Conservation (phyloP, 805 yeast species). For the Hanseniaspora mollemarum region DNA sequence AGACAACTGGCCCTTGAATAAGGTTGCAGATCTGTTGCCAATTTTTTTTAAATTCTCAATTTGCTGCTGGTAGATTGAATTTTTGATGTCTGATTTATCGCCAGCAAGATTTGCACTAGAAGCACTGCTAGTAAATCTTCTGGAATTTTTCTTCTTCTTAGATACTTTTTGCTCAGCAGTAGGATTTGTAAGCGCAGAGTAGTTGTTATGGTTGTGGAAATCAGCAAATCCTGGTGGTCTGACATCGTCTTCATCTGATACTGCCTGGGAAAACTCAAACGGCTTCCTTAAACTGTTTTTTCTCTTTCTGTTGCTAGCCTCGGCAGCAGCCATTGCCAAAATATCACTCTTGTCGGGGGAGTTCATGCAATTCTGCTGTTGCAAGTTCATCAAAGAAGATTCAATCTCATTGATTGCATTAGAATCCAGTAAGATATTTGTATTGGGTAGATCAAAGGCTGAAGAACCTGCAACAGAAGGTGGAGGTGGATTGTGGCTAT, state of each 20-base stretch:
- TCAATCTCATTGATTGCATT: constrained; percentile 12
- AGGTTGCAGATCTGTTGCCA: constrained; percentile 13
- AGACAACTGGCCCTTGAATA: constrained; percentile 9
- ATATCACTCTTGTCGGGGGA: neutral
- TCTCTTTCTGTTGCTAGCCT: neutral
- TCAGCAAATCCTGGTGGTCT: too few species aligned
- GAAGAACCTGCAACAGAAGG: constrained; percentile 14
- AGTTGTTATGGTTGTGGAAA: neutral
- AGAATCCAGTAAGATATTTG: constrained; percentile 11
- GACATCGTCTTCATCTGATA: constrained; percentile 4
- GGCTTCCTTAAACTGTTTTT: neutral
- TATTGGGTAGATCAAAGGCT: constrained; percentile 1
- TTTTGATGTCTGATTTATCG: neutral
- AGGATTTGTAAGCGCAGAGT: neutral
- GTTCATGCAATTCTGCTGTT: neutral
- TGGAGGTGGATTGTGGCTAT: constrained; percentile 14
- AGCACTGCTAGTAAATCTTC: constrained; percentile 13
- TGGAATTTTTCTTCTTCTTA: neutral
- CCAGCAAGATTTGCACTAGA: neutral
- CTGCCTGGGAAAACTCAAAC: neutral
- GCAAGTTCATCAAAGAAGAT: constrained; percentile 8
- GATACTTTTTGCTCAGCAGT: neutral
- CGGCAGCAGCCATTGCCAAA: neutral
- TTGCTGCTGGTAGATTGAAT: constrained; percentile 13
- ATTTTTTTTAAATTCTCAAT: constrained; percentile 13